Evolutionary conservation across 2,329 filamentous ascomycete genomes (phyloP), one percentile per base, ranked within the genome.

Genomic region (Cladophialophora immunda): DNA sequence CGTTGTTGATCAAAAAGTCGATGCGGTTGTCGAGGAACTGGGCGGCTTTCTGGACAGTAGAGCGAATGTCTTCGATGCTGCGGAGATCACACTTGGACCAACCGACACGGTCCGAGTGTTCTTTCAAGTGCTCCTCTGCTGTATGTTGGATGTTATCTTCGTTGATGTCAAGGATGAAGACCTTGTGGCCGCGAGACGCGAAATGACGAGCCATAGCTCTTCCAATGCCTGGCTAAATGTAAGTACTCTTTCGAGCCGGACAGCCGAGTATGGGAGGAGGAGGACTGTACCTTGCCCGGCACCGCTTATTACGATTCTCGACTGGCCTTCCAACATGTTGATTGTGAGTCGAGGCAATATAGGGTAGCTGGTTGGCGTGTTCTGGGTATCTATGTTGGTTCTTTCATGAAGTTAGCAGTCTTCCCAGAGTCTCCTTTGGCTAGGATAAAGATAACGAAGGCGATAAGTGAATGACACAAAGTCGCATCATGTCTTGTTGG

Each of bases 111-210:
- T 76, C 74, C 8, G 55, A 68, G 65, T 72, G 75, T 67, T 55
- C 75, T 67, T 76, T 73, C 59, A 74, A 73, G 67, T 73, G 78
- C 67, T 64, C 73, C 53, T 55, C 70, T 65, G 70, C 75, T 8
- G 79, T 78, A 68, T 82, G 75, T 7, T 75, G 70, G 8, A 83
- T 73, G 68, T 82, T 80, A 52, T 76, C 75, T 34, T 71, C 73
- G 68, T 84, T 80, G 53, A 79, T 76, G 65, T 84, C 82, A 38
- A 84, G 73, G 6, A 83, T 76, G 67, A 81, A 80, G 52, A 84
- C 78, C 34, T 78, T 76, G 73, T 83, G 78, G n/a, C 82, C 81
- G 11, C 73, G 68, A 19, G 74, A 67, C 22, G 81, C 75, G 56
- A 83, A 80, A 52, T 80, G 78, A 11, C 81, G 79, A 52, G 81